Evolutionary conservation across 805 yeast genomes (phyloP).

Genomic region (Kuraishia piskuri): DNA sequence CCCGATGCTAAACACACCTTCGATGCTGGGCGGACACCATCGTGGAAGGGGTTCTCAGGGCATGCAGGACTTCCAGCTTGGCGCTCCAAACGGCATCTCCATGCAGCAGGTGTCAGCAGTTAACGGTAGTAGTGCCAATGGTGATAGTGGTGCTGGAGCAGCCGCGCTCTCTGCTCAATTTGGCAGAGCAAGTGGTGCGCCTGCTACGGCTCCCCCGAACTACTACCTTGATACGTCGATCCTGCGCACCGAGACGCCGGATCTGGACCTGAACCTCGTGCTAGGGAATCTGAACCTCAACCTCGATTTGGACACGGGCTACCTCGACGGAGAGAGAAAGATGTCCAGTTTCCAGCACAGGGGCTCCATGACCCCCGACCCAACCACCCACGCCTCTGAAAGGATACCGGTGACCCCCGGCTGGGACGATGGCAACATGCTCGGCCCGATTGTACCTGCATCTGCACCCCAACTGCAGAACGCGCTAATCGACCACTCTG

Average conservation of each 20-base stretch:
- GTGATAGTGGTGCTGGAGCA: not conserved
- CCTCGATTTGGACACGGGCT: not conserved
- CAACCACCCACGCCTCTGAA: not conserved
- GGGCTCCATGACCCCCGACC: not conserved
- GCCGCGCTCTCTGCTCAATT: not conserved
- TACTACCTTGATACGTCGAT: not conserved
- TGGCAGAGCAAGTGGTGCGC: not conserved
- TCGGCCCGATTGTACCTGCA: not conserved
- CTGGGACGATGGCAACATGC: not conserved
- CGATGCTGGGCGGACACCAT: not conserved
- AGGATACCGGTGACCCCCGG: not conserved
- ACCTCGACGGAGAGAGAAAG: not conserved
- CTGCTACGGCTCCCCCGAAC: not conserved
- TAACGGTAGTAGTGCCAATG: not conserved
- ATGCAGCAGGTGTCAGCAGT: not conserved
- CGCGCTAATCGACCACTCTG: not conserved
- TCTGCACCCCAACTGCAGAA: not conserved
- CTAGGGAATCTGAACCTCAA: conserved; percentile 3
- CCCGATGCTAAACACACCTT: not conserved
- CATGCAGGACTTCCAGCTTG: not conserved
- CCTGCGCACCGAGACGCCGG: not conserved
- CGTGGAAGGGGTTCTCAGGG: not conserved
- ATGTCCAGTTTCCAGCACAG: not conserved
- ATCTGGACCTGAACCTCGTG: conserved; percentile 1
- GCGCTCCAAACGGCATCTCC: not conserved